phyloP scores from a whole-genome alignment of 1,284 basidiomycete species.

The Sporisorium iseilematis-ciliati region DNA sequence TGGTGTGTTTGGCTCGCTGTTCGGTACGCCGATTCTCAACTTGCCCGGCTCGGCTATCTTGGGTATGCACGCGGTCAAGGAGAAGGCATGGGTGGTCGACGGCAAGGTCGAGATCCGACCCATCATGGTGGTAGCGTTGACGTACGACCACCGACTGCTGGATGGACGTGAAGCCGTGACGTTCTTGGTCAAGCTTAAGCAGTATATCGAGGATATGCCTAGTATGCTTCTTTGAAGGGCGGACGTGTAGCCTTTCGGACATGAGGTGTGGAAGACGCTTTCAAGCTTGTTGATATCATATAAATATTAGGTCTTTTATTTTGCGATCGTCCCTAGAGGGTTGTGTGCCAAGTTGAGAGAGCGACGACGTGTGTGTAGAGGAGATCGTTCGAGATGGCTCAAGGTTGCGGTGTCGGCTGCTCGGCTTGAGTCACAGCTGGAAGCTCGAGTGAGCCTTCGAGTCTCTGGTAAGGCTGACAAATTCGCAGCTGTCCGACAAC shows the following conservation, averaged over 20 bases:
- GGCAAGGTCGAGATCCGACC: constrained; percentile 82
- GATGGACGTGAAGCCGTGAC: constrained; percentile 97
- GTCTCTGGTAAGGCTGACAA: no score
- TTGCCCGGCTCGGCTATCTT: constrained; percentile 93
- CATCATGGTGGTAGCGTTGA: constrained; percentile 87
- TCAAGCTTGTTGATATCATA: not conserved
- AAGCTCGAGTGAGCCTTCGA: no score
- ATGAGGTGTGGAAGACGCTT: not conserved
- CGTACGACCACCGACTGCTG: constrained; percentile 94
- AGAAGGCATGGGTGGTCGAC: constrained; percentile 86
- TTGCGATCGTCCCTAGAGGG: not conserved
- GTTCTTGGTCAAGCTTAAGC: constrained; percentile 84
- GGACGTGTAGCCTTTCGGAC: no score
- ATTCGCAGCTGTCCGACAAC: no score
- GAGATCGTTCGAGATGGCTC: no score
- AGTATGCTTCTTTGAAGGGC: constrained; percentile 61
- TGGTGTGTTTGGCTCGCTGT: constrained; percentile 96
- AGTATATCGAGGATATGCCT: constrained; percentile 69
- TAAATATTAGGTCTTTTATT: constrained; percentile 9
- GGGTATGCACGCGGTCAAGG: constrained; percentile 96
- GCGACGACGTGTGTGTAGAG: not conserved
- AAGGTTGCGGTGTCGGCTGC: no score
- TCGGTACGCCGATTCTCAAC: constrained; percentile 94
- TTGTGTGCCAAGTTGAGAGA: not conserved
- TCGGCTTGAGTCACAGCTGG: no score